Evolutionary conservation across 345 rosid genomes (phyloP), one percentile per base, ranked within the genome.

Genomic region (Nephelium lappaceum): DNA sequence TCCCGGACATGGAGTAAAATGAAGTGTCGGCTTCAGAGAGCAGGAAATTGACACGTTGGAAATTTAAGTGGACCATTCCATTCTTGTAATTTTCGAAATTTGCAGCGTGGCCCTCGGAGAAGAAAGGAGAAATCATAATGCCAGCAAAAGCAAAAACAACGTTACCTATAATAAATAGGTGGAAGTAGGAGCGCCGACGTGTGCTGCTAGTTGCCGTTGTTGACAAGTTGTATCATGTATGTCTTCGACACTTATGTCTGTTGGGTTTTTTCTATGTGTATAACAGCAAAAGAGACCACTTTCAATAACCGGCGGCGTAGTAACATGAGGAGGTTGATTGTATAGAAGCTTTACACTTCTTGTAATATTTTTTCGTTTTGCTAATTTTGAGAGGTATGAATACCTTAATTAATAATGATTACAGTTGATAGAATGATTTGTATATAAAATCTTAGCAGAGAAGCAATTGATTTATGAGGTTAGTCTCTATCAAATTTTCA

Each of bases 21-120:
- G 31, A 76, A 65, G 78, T 51, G 72, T 76, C 72, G 78, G 72
- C 72, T 8, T 1, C n/a, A 1, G 8, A 62, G 38, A 66, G 12
- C 7, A 5, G 1, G 24, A 38, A 42, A 23, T 53, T 1, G 53
- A 65, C 77, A 64, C 70, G 77, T 64, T 9, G 69, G 23, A 66
- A 45, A 45, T 8, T 24, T 64, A 24, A 16, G 6, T 60, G 2
- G 71, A 10, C 71, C 51, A 11, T 41, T 19, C 21, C 8, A 5
- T 18, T 67, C 16, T 23, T n/a, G 23, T 39, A 57, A n/a, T 18
- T 57, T n/a, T 19, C 9, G 62, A n/a, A 57, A n/a, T 57, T 57
- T 45, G 51, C 11, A 45, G 12, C 36, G 19, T 49, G 55, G 55
- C 15, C 16, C 55, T 49, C 6, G 55, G 15, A 49, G 16, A 49